Percentiles rank a stretch among this genome's conserved stretches.
Evolutionary conservation across 495 filamentous ascomycete genomes (phyloP).

Genomic region (Talaromyces adpressus): DNA sequence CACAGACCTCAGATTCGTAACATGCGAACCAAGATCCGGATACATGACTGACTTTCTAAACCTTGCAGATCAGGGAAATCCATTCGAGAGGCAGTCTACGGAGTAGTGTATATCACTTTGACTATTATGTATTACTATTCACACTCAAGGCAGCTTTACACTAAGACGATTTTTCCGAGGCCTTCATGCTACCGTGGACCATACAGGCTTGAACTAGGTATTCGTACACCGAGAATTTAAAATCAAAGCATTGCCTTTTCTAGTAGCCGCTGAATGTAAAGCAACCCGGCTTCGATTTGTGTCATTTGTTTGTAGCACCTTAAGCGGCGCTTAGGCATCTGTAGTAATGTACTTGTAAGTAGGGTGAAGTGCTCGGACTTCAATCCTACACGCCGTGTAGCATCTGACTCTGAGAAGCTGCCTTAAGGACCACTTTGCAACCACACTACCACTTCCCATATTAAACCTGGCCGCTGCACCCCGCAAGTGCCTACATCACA

Average conservation of each 20-base stretch:
- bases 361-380: not conserved
- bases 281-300: not conserved
- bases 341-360: not conserved
- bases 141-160: not conserved
- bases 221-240: not conserved
- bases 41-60: not conserved
- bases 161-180: not conserved
- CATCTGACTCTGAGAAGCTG: not conserved
- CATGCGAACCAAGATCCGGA: not conserved
- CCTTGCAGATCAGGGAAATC: not conserved
- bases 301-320: not conserved
- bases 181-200: not conserved
- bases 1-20: not conserved
- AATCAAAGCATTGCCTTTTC: not conserved
- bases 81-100: not conserved
- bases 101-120: not conserved
- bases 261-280: not conserved
- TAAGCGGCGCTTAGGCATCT: not conserved
- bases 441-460: not conserved
- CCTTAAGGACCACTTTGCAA: not conserved
- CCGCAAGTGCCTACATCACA: not conserved
- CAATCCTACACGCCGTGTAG: not conserved
- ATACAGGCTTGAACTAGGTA: not conserved
- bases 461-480: not conserved
- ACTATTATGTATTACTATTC: not conserved